Base-by-base conservation (phyloP, 768 basidiomycete genomes). In the Suillus paluster region DNA sequence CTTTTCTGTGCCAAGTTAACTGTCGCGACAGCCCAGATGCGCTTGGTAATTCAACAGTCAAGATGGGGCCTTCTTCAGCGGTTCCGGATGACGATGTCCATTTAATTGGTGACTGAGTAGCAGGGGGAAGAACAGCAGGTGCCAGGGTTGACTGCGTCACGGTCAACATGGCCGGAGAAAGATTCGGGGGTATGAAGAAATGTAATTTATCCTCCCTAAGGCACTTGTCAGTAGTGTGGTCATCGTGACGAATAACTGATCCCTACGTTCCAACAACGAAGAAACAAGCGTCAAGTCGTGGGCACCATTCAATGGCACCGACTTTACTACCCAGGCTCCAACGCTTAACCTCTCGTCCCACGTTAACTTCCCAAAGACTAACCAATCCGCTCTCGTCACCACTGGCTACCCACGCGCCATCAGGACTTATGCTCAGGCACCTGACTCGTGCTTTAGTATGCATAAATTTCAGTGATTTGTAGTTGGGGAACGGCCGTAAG, bases 401-500 rank as follows among this genome's bases (percentile, higher is more conserved):
- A 60, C 93, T 96, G 41, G 91, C 84, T 9, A 88, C 89, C 96
- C 97, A 99, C 44, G 84, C 86, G 42, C 96, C 95, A 64, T 94
- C 90, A 9, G 95, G 92, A 71, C 95, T 96, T 59, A 92, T 75
- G 59, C 87, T 87, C 53, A 94, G 73, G 67, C 89, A 88, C 60
- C 97, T 83, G 34, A 88, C 90, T 38, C 91, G 84, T 41, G 84
- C 82, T 23, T 81, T 82, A 1, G 83, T 75, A 72, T 97, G 97
- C 17, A 78, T 70, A 67, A 94, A 89, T 65, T 80, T 80, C 60
- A 98, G 80, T 45, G 89, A 87, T 63, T 82, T 85, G 70, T 95
- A 92, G 61, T 86, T 91, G 7, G 97, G 97, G 90, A 98, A 99
- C 2, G 97, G 97, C 59, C 88, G 89, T 56, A 99, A 79, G 70